Base-by-base conservation (phyloP, 2,329 filamentous ascomycete genomes). In the Calonectria multiphialidica region DNA sequence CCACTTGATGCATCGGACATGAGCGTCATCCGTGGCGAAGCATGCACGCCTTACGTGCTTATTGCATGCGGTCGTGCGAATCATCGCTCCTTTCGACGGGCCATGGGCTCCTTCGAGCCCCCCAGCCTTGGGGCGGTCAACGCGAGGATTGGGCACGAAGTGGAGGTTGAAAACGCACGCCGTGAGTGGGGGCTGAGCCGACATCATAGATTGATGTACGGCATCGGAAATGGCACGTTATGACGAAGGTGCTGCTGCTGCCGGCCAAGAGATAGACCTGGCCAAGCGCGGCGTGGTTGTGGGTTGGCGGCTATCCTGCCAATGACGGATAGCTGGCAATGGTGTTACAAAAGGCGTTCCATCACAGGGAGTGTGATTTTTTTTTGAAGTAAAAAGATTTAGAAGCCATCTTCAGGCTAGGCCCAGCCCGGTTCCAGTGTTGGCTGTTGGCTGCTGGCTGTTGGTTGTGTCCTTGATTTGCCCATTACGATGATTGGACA, bases 41-140 rank as follows among this genome's bases (percentile, higher is more conserved):
- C 55, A 71, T 71, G 69, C 64, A 67, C 47, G 33, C n/a, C 16
- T 66, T 71, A 63, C 53, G 66, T 55, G 53, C 45, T 63, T 57
- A 42, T 62, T 49, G 64, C 69, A 67, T 21, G 25, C n/a, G 7
- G 18, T 50, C 8, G 42, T 66, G 47, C 63, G 55, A 57, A 57
- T 67, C 47, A 63, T 44, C 28, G 5, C 35, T n/a, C 47, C 49
- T 61, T 40, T 37, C 12, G n/a, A 16, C 21, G 12, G 18, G 50
- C 33, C 23, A 21, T 37, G 45, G 18, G 23, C 30, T 15, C 21
- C 33, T 23, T 30, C 23, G 13, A 70, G 71, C 55, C 71, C 55
- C 71, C 66, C 66, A 55, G 23, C 35, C 37, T 49, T 40, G 53
- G 25, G 40, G 45, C 62, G 45, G 67, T 53, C 66, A 45, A 42